phyloP scores from a whole-genome alignment of 192 early-diverging fungal species.

The Lunasporangiospora selenospora region DNA sequence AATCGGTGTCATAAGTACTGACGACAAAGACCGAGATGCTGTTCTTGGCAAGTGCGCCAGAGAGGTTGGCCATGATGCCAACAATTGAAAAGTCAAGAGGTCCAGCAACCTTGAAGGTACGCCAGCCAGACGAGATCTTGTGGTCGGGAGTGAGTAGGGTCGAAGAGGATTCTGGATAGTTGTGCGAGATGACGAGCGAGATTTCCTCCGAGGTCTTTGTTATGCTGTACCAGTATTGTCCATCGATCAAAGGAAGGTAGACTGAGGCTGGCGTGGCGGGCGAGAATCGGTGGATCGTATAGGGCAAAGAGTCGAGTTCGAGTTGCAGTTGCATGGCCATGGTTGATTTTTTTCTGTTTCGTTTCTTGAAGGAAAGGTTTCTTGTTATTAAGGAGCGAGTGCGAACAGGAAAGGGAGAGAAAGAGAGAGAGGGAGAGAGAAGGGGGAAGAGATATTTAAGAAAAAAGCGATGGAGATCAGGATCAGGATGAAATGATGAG shows the following conservation, averaged over 20 bases:
- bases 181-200: slow-evolving; percentile 46
- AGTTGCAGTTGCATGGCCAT: slow-evolving; percentile 26
- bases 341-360: neutral
- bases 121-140: slow-evolving; percentile 50
- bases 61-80: slow-evolving; percentile 66
- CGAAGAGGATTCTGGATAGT: slow-evolving; percentile 14
- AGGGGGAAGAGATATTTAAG: no score
- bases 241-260: slow-evolving; percentile 32
- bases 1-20: slow-evolving; percentile 79
- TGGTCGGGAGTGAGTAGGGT: slow-evolving; percentile 17
- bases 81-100: slow-evolving; percentile 71
- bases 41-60: slow-evolving; percentile 57
- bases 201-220: slow-evolving; percentile 56
- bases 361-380: no score
- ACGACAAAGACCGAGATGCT: slow-evolving; percentile 71
- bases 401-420: no score
- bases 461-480: no score
- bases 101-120: slow-evolving; percentile 63
- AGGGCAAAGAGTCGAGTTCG: slow-evolving; percentile 14
- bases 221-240: slow-evolving; percentile 52
- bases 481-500: no score
- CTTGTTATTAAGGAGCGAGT: no score
- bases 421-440: no score
- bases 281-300: slow-evolving; percentile 43
- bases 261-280: slow-evolving; percentile 20